phyloP scores from a whole-genome alignment of 2,329 filamentous ascomycete genomes.

The Aureobasidium sp. region DNA sequence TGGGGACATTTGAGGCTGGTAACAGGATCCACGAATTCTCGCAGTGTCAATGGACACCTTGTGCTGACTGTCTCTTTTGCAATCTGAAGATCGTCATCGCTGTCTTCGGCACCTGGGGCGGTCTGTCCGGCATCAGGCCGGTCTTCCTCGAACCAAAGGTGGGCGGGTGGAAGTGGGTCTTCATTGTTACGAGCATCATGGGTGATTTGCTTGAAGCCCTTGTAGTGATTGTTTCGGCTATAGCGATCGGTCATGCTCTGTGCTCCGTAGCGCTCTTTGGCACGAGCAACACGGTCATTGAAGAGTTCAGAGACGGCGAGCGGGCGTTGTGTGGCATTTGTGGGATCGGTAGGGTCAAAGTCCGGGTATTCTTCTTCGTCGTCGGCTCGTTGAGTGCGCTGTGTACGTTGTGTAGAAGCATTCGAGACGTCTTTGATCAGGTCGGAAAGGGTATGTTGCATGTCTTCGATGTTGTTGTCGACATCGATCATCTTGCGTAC shows the following conservation, averaged over 20 bases:
- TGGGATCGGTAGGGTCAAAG: constrained; percentile 32
- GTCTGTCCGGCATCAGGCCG: constrained; percentile 34
- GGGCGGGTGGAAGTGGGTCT: constrained; percentile 42
- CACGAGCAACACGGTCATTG: constrained; percentile 27
- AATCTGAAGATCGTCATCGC: constrained; percentile 62
- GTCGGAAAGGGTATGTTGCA: constrained; percentile 36
- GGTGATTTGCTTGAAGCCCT: constrained; percentile 51
- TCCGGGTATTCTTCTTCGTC: constrained; percentile 30
- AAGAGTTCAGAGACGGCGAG: constrained; percentile 30
- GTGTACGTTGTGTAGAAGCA: constrained; percentile 28
- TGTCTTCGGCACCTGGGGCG: constrained; percentile 28
- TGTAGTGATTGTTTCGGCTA: constrained; percentile 51
- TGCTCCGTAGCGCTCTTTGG: constrained; percentile 36
- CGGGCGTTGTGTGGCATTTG: constrained; percentile 25
- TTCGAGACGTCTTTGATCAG: constrained; percentile 31
- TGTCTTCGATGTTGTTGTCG: constrained; percentile 36
- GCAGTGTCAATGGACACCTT: constrained; percentile 61
- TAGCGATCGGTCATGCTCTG: constrained; percentile 39
- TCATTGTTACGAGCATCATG: constrained; percentile 52
- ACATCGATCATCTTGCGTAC: constrained; percentile 52
- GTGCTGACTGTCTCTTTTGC: constrained; percentile 55
- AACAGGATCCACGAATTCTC: constrained; percentile 56
- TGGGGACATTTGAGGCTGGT: constrained; percentile 62
- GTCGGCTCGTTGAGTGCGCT: constrained; percentile 27
- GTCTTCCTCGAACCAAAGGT: constrained; percentile 54